phyloP scores from a whole-genome alignment of 306 rosid genomes.

The Sesbania bispinosa region DNA sequence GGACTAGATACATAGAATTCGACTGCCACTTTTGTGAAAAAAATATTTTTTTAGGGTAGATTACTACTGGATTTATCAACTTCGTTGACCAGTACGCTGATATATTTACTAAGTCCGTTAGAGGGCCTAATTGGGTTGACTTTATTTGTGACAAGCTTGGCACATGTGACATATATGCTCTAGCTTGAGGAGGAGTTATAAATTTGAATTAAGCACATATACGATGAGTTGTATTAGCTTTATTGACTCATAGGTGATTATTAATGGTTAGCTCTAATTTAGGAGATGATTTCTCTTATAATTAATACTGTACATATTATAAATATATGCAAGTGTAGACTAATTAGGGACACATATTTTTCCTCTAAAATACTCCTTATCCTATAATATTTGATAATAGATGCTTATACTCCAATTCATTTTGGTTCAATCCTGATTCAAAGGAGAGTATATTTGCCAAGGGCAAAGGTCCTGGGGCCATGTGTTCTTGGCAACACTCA shows the following conservation, averaged over 20 bases:
- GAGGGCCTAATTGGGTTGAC: neutral
- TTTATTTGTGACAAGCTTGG: neutral
- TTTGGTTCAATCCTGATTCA: neutral
- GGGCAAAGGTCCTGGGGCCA: neutral
- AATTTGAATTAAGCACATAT: neutral
- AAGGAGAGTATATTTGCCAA: neutral
- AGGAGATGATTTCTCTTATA: too few relatives aligned
- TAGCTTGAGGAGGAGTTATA: neutral
- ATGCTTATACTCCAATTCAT: too few relatives aligned
- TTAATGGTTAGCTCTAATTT: neutral
- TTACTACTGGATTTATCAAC: neutral
- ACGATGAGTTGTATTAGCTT: neutral
- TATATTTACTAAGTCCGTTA: neutral
- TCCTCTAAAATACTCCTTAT: too few relatives aligned
- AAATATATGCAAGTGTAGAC: too few relatives aligned
- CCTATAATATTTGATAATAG: too few relatives aligned
- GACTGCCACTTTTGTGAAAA: neutral
- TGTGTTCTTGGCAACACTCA: neutral
- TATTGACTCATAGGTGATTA: neutral
- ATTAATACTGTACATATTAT: too few relatives aligned
- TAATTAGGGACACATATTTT: too few relatives aligned
- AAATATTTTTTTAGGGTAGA: neutral
- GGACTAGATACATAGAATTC: neutral
- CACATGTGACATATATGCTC: neutral
- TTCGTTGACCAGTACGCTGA: neutral